Evolutionary conservation across 2,329 filamentous ascomycete genomes (phyloP).

Genomic region (Penicillium glabrum): DNA sequence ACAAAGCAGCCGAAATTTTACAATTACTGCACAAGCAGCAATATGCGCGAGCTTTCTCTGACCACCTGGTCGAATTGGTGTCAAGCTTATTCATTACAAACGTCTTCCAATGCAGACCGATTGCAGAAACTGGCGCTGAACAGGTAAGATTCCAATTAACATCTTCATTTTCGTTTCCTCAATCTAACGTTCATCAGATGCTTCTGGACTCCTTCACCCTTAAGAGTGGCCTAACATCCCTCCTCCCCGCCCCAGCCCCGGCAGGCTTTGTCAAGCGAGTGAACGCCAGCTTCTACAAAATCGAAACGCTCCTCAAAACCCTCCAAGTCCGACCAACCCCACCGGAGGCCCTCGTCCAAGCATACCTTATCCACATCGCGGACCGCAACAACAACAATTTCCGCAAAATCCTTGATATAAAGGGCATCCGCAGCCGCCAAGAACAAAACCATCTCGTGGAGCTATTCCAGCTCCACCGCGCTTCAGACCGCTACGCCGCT

Average conservation of each 20-base stretch:
- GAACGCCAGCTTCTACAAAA: slow-evolving; percentile 76
- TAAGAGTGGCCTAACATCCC: slow-evolving; percentile 50
- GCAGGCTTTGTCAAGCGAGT: slow-evolving; percentile 80
- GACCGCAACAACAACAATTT: slow-evolving; percentile 95
- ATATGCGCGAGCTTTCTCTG: slow-evolving; percentile 90
- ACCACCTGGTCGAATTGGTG: slow-evolving; percentile 89
- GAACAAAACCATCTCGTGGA: slow-evolving; percentile 84
- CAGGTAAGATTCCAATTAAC: slow-evolving; percentile 56
- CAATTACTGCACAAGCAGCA: slow-evolving; percentile 81
- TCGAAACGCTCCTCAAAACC: slow-evolving; percentile 93
- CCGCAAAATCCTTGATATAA: slow-evolving; percentile 91
- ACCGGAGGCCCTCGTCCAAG: slow-evolving; percentile 90
- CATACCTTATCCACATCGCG: slow-evolving; percentile 94
- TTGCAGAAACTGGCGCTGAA: slow-evolving; percentile 91
- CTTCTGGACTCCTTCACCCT: slow-evolving; percentile 83
- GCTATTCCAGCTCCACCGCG: slow-evolving; percentile 83
- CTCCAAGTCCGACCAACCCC: slow-evolving; percentile 90
- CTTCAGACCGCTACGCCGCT: slow-evolving; percentile 61
- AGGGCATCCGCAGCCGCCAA: slow-evolving; percentile 76
- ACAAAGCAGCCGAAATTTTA: slow-evolving; percentile 71
- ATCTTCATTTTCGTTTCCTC: not conserved
- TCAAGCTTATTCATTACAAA: slow-evolving; percentile 76
- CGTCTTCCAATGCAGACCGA: slow-evolving; percentile 83
- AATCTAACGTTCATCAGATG: slow-evolving; percentile 60
- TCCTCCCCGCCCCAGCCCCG: slow-evolving; percentile 58